These are phyloP conservation scores for Tagetes erecta DNA, from an alignment of 129 eudicot species.

Conservation along the genomic window DNA sequence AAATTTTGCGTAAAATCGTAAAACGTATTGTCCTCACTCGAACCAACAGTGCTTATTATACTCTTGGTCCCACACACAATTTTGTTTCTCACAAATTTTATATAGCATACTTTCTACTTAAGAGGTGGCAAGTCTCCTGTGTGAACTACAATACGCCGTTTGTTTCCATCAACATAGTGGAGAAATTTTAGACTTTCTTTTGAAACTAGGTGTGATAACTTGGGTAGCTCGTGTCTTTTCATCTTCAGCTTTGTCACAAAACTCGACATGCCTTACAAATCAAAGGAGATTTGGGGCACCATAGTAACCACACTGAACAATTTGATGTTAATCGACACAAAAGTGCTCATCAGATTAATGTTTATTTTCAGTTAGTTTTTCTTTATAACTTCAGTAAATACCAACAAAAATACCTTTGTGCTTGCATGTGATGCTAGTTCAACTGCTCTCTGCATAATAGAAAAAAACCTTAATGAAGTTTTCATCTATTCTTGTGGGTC, in stretches of 20 bases:
- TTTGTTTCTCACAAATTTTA: not conserved
- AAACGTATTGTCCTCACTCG: not conserved
- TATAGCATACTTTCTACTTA: not conserved
- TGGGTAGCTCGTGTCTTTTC: not conserved
- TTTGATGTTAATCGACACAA: not conserved
- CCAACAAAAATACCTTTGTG: not conserved
- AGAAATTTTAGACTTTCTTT: not conserved
- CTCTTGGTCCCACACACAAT: not conserved
- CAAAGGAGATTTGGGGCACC: too few species aligned
- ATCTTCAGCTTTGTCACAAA: too few species aligned
- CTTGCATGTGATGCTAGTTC: slow-evolving; percentile 5
- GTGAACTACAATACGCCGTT: too few species aligned
- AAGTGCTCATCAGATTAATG: slow-evolving; percentile 13
- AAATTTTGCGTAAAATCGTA: not conserved
- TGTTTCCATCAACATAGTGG: too few species aligned
- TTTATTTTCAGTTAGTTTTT: not conserved
- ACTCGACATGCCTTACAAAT: too few species aligned
- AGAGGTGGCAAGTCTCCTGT: too few species aligned
- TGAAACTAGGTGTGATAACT: not conserved
- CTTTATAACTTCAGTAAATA: slow-evolving; percentile 11
- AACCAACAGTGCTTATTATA: not conserved
- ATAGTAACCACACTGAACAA: too few species aligned
- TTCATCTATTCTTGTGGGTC: too few species aligned
- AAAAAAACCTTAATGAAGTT: too few species aligned
- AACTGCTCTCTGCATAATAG: too few species aligned